Evolutionary conservation across 306 rosid species (phyloP), one percentile per base, ranked within the genome.

Genomic region (Sindora glabra): DNA sequence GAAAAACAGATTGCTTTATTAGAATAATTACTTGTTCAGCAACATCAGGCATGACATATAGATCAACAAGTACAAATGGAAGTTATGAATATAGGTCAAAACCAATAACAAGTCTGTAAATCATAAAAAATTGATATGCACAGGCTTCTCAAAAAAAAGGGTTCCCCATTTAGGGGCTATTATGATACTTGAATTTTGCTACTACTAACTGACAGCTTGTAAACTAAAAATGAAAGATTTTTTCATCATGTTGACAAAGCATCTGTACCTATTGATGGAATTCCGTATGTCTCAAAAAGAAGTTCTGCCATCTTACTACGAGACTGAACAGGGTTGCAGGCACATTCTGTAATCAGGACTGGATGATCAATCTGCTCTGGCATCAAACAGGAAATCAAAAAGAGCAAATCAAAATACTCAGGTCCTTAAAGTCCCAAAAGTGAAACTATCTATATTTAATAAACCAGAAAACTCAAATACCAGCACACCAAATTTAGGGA

Each of bases 251-350:
- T 65, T 66, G 40, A 57, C 27, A 14, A 22, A 42, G 59, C 10
- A 53, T 16, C 34, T 51, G 15, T 84, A 94, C 95, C 95, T 81
- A 89, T 54, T 11, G 90, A 89, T 57, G 95, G 99, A 77, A 86
- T 94, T 65, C 99, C 99, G 61, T 89, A 92, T 25, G 99, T 89
- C 80, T 94, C 97, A 74, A 94, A 94, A 50, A 89, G 86, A 70
- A 94, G 97, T 65, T 94, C 99, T 29, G 81, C 95, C 99, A 94
- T 94, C 82, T 89, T 89, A 82, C 89, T 77, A 22, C 99, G 95
- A 66, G 97, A 94, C 19, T 94, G 95, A 66, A 89, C 76, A 40
- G 99, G 95, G 74, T 94, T 94, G 90, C 97, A 80, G 8, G 75
- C 83, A 21, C 99, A 94, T 77, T 94, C 95, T 61, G 99, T 94